Percentiles rank a stretch among this genome's conserved stretches.
phyloP scores from a whole-genome alignment of 202 grass and related monocot genomes.

The Dendrocalamus latiflorus region DNA sequence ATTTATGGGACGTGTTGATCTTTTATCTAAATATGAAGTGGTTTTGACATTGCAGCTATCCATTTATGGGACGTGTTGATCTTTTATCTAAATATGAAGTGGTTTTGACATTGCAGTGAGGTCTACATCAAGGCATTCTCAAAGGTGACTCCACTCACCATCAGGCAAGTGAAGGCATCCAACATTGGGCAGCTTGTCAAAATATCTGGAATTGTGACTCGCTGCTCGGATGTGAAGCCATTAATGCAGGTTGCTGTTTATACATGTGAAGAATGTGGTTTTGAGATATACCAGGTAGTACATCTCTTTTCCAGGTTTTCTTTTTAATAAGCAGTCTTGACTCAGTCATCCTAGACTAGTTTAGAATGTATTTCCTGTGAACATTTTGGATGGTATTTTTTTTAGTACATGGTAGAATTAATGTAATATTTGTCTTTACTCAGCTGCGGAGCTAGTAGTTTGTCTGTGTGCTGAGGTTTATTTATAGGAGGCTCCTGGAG shows the following conservation, averaged over 20 bases:
- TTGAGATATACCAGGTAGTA: slow-evolving; percentile 97
- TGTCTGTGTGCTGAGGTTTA: background rate
- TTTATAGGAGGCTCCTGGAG: background rate
- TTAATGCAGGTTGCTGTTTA: slow-evolving; percentile 99
- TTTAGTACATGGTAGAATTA: background rate
- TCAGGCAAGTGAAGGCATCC: slow-evolving; percentile 94
- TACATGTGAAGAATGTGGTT: slow-evolving; percentile 99
- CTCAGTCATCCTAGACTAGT: background rate
- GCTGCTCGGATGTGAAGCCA: slow-evolving; percentile 96
- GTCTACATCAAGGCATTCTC: slow-evolving; percentile 89
- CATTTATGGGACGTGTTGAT: background rate
- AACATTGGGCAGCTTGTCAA: slow-evolving; percentile 99
- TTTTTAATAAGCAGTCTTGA: background rate
- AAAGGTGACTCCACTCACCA: slow-evolving; percentile 62
- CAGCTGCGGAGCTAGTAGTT: background rate
- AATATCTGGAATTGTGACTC: slow-evolving; percentile 95
- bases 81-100: slow-evolving; percentile 12
- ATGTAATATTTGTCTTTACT: background rate
- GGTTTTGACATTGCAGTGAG: slow-evolving; percentile 56
- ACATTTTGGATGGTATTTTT: background rate
- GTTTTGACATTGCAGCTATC: too few relatives aligned
- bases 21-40: too few relatives aligned
- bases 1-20: background rate
- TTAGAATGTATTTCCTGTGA: background rate
- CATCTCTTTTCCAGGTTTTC: background rate